These are phyloP conservation scores for Psilocybe tampanensis DNA, from an alignment of 768 basidiomycete species.

Conservation along the genomic window DNA sequence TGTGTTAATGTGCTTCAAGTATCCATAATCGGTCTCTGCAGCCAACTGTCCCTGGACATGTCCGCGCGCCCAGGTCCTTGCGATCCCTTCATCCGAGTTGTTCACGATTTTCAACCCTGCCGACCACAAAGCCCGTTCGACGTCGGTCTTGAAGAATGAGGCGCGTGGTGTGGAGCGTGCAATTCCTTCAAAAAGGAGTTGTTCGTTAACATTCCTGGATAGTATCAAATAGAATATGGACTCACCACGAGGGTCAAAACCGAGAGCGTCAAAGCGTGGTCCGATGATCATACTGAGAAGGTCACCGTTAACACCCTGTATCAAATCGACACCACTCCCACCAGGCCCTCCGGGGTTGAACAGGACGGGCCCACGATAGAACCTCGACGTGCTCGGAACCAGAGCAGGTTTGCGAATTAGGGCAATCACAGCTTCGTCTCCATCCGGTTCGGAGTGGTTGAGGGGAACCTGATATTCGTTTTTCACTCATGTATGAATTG, in stretches of 20 bases:
- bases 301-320: slow-evolving; percentile 22
- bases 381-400: slow-evolving; percentile 21
- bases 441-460: slow-evolving; percentile 42
- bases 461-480: slow-evolving; percentile 41
- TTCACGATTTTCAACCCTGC: slow-evolving; percentile 23
- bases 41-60: slow-evolving; percentile 33
- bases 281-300: slow-evolving; percentile 35
- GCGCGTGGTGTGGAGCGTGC: slow-evolving; percentile 36
- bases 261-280: slow-evolving; percentile 45
- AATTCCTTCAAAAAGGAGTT: slow-evolving; percentile 27
- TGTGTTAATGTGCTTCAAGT: slow-evolving; percentile 34
- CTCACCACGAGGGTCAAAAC: slow-evolving; percentile 51
- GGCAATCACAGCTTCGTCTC: slow-evolving; percentile 42
- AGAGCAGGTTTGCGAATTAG: slow-evolving; percentile 42
- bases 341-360: slow-evolving; percentile 55
- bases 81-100: slow-evolving; percentile 26
- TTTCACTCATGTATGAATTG: not conserved
- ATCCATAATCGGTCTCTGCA: slow-evolving; percentile 27
- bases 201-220: not conserved
- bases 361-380: slow-evolving; percentile 45
- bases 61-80: slow-evolving; percentile 31
- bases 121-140: slow-evolving; percentile 28
- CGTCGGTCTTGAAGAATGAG: slow-evolving; percentile 35
- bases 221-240: not conserved
- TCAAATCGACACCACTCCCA: slow-evolving; percentile 39